Evolutionary conservation across 2,329 filamentous ascomycete species (phyloP).

Genomic region (Cladosporium sp.): DNA sequence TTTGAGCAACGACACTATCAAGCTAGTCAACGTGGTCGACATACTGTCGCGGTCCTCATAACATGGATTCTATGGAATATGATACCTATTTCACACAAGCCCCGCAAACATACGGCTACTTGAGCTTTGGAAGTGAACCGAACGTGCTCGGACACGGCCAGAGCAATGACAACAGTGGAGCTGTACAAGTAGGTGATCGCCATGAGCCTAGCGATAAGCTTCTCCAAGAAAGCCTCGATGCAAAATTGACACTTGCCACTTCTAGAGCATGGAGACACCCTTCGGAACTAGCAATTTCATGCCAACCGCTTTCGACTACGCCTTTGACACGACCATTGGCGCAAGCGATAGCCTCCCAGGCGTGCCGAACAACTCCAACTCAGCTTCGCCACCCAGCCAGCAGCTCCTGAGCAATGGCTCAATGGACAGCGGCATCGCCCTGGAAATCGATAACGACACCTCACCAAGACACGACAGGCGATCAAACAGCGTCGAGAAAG

Average conservation of each 20-base stretch:
- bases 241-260: background rate
- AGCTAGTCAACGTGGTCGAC: background rate
- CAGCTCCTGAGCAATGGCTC: conserved; percentile 30
- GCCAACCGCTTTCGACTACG: conserved; percentile 17
- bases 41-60: background rate
- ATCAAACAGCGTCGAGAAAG: conserved; percentile 44
- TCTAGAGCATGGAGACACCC: conserved; percentile 23
- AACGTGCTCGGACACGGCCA: conserved; percentile 39
- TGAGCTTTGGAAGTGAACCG: conserved; percentile 20
- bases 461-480: conserved; percentile 22
- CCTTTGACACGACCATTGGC: conserved; percentile 16
- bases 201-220: background rate
- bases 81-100: conserved; percentile 44
- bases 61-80: conserved; percentile 48
- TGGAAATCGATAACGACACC: conserved; percentile 31
- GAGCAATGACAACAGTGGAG: conserved; percentile 34
- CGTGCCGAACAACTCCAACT: conserved; percentile 16
- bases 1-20: no score
- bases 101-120: conserved; percentile 44
- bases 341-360: conserved; percentile 16
- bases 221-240: background rate
- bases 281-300: conserved; percentile 20
- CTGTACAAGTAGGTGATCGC: conserved; percentile 21
- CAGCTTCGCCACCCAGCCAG: conserved; percentile 22
- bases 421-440: conserved; percentile 38